Evolutionary conservation across 2,329 filamentous ascomycete species (phyloP), one percentile per base, ranked within the genome.

Genomic region (Alternaria rosae): DNA sequence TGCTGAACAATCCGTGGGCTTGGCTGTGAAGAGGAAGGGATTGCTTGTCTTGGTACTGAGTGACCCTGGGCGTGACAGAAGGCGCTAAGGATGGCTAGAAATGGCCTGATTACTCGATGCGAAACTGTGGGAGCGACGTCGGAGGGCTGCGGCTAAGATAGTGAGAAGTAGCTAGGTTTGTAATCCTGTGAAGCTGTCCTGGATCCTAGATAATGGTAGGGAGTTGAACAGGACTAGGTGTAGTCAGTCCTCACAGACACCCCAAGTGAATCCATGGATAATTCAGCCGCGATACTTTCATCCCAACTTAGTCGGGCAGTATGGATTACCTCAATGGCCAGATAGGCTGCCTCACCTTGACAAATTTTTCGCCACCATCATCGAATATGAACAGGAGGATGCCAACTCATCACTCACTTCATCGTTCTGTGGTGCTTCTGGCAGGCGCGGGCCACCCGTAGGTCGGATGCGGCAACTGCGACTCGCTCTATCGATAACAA

Each of bases 1-100:
- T 64, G 67, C 65, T 68, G 65, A 68, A 61, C 64, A 68, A 68
- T 62, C 62, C 47, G 45, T 12, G n/a, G 55, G 45, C 45, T 43
- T 58, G 53, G 44, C 58, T 32, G 20, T 32, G 12, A 21, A 43
- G 32, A 25, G 20, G 45, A 50, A 50, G 38, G 38, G 20, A 28
- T 51, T 53, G 55, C 55, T 53, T 26, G 47, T 53, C 48, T 45
- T 30, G 20, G 28, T 11, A 32, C 28, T 15, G 47, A 35, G 47
- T 35, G 51, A 26, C 30, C 43, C 50, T 52, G 51, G 48, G 32
- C 42, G 42, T 48, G 50, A 41, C 30, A 41, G 30, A 21, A 38
- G 21, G 42, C 54, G 43, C 54, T 56, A 50, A 44, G 28, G 30
- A 35, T 25, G 43, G 35, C 26, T 53, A 23, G 47, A 57, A 11